Evolutionary conservation across 345 rosid genomes (phyloP).

Genomic region (Triadica sebifera): DNA sequence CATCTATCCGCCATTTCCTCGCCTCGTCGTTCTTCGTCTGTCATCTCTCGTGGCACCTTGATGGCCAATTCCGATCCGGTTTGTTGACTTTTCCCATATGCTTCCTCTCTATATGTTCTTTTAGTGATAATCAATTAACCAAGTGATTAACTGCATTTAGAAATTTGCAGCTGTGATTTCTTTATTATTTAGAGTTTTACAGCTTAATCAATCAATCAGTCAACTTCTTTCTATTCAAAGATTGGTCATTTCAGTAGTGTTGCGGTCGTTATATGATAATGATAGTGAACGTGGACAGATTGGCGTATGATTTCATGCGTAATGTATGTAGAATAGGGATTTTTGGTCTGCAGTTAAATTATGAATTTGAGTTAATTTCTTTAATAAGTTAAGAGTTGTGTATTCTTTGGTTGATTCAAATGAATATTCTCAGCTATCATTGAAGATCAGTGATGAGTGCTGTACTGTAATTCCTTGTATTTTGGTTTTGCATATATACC

Average conservation of each 20-base stretch:
- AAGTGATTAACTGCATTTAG: neutral
- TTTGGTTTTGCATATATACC: neutral
- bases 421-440: neutral
- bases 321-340: neutral
- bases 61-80: constrained; percentile 56
- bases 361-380: neutral
- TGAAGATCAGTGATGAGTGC: neutral
- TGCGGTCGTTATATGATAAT: neutral
- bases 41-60: constrained; percentile 44
- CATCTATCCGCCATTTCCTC: constrained; percentile 21
- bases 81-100: constrained; percentile 15
- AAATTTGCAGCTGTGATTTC: neutral
- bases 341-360: neutral
- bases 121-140: neutral
- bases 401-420: neutral
- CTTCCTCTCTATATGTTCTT: neutral
- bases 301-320: neutral
- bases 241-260: too few relatives aligned
- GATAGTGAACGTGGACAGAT: neutral
- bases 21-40: constrained; percentile 30
- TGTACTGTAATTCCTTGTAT: neutral
- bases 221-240: too few relatives aligned
- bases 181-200: neutral
- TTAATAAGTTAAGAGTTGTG: neutral
- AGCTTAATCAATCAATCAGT: neutral